phyloP scores from a whole-genome alignment of 257 asterid species.

The Paulownia fortunei region DNA sequence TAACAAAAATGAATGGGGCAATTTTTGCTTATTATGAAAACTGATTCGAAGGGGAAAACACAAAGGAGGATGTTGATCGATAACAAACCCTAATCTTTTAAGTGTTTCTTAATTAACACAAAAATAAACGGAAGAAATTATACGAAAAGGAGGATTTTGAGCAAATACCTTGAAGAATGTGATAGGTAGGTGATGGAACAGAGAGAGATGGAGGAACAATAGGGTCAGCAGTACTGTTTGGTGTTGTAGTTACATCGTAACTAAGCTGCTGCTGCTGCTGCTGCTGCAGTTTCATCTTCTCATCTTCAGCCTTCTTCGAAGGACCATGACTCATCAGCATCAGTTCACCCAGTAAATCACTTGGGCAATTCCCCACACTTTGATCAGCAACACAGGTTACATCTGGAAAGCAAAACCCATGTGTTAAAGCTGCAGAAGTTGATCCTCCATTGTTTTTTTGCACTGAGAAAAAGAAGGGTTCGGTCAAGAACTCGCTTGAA shows the following conservation, averaged over 20 bases:
- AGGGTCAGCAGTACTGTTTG: slow-evolving; percentile 3
- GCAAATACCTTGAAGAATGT: slow-evolving; percentile 41
- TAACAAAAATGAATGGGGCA: background rate
- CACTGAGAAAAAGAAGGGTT: slow-evolving; percentile 51
- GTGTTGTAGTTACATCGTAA: slow-evolving; percentile 27
- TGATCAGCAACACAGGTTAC: slow-evolving; percentile 26
- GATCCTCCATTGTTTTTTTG: slow-evolving; percentile 31
- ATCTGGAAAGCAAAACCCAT: slow-evolving; percentile 57
- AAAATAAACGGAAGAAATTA: background rate
- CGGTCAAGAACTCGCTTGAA: slow-evolving; percentile 42
- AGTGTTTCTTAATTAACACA: background rate
- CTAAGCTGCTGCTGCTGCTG: slow-evolving; percentile 33
- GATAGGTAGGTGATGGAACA: slow-evolving; percentile 29
- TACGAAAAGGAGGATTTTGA: background rate
- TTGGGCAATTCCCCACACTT: slow-evolving; percentile 36
- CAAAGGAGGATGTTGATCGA: background rate
- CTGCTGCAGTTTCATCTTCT: slow-evolving; percentile 49
- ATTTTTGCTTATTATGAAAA: background rate
- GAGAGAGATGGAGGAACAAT: slow-evolving; percentile 29
- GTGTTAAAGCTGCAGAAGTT: slow-evolving; percentile 32
- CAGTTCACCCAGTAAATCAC: slow-evolving; percentile 45
- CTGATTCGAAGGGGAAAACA: background rate
- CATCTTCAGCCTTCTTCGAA: slow-evolving; percentile 41
- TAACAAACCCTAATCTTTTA: slow-evolving; percentile 4
- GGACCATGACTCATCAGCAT: slow-evolving; percentile 41